A percentile compares a stretch with the other conserved stretches of the same genome.
These are phyloP conservation scores for Aureobasidium sp. DNA, from an alignment of 2,329 filamentous ascomycete species.

Conservation along the genomic window DNA sequence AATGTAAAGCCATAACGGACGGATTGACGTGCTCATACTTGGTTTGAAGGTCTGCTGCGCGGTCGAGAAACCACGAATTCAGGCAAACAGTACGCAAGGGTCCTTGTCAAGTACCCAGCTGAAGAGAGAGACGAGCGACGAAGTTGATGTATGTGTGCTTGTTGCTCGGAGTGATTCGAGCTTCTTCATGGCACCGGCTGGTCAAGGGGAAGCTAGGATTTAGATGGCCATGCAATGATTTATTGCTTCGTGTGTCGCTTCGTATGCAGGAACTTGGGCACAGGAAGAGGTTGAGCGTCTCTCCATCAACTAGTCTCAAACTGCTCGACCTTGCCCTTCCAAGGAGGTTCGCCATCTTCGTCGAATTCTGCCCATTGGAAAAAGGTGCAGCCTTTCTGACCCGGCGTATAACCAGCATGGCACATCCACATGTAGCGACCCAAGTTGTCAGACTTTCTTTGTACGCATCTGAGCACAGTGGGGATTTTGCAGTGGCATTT, in stretches of 20 bases:
- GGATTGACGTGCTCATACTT: not conserved
- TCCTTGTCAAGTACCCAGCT: not conserved
- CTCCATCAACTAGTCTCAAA: not conserved
- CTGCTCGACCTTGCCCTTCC: constrained; percentile 31
- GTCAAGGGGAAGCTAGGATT: not conserved
- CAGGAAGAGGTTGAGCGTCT: no score
- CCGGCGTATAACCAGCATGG: constrained; percentile 64
- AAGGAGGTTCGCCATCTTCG: constrained; percentile 73
- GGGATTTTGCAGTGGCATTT: constrained; percentile 69
- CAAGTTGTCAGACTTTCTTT: constrained; percentile 66
- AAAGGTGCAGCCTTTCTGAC: constrained; percentile 59
- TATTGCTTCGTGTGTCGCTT: not conserved
- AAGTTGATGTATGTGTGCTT: not conserved
- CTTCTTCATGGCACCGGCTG: not conserved
- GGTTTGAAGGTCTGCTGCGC: not conserved
- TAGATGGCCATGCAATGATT: not conserved
- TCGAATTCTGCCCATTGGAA: constrained; percentile 86
- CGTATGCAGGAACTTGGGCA: not conserved
- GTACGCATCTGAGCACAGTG: constrained; percentile 66
- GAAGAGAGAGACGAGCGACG: not conserved
- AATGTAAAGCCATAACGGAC: not conserved
- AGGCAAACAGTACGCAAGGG: not conserved
- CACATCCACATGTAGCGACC: constrained; percentile 95
- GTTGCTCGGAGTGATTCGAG: not conserved
- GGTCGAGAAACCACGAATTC: not conserved